Evolutionary conservation across 345 rosid genomes (phyloP).

Genomic region (Nephelium lappaceum): DNA sequence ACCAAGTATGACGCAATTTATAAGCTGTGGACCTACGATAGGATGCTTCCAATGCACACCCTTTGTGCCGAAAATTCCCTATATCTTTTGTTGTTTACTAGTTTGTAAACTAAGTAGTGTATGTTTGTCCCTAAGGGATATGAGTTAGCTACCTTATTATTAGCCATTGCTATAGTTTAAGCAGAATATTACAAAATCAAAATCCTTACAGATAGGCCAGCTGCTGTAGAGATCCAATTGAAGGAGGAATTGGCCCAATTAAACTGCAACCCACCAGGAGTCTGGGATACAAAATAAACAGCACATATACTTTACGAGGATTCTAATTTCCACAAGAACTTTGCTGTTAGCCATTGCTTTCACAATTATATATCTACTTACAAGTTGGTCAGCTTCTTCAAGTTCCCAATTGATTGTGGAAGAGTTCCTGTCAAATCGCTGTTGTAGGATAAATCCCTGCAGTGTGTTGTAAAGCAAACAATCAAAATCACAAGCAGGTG

Average conservation of each 20-base stretch:
- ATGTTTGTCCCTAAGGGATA: neutral
- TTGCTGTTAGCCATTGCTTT: neutral
- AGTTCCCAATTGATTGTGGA: slow-evolving; percentile 56
- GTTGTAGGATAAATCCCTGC: slow-evolving; percentile 83
- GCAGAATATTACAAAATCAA: neutral
- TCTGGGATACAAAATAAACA: slow-evolving; percentile 21
- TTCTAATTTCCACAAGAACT: neutral
- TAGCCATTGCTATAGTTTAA: neutral
- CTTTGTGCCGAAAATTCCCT: neutral
- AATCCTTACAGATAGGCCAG: slow-evolving; percentile 33
- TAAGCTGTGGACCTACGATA: neutral
- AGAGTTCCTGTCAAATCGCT: slow-evolving; percentile 57
- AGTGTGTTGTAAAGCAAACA: neutral
- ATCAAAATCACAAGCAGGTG: neutral
- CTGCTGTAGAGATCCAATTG: slow-evolving; percentile 32
- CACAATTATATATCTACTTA: slow-evolving; percentile 36
- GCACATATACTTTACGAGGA: neutral
- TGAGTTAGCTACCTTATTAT: neutral
- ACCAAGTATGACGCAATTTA: neutral
- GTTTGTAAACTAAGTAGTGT: neutral
- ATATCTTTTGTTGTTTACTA: neutral
- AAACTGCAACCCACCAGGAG: slow-evolving; percentile 37
- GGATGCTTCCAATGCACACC: neutral
- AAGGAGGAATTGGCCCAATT: slow-evolving; percentile 32
- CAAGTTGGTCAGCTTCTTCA: slow-evolving; percentile 63